Evolutionary conservation across 176 grass and related monocot genomes (phyloP), one percentile per base, ranked within the genome.

Genomic region (Eragrostis curvula): DNA sequence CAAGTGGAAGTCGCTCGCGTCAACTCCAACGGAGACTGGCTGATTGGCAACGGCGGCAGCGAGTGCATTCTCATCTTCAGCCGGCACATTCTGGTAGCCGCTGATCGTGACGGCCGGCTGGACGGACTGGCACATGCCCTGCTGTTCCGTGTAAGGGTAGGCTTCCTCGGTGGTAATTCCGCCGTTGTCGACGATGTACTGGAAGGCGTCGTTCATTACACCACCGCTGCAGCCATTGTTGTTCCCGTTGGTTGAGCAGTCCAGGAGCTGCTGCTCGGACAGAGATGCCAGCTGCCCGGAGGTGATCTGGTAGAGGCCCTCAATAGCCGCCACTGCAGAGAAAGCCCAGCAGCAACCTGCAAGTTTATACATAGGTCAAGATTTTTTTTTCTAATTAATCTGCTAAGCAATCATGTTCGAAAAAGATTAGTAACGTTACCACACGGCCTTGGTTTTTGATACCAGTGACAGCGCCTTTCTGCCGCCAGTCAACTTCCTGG

Each of bases 381-480:
- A n/a, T n/a, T n/a, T n/a, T n/a, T n/a, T n/a, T n/a, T n/a, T n/a
- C n/a, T n/a, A n/a, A n/a, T 36, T 36, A 36, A 36, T 2, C 32
- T 36, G 32, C n/a, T 36, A 36, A 36, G 2, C 4, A 36, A 36
- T 36, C 32, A 36, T 4, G 32, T 36, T 2, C 32, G 32, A n/a
- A 36, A 36, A 4, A 36, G 4, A 36, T 45, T 5, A 2, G 7
- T 1, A 16, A 15, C 60, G 14, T n/a, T 70, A 79, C 77, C 59
- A 25, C 77, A 80, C 21, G 8, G 0, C 58, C 59, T 80, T 80
- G 77, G 48, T 80, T 6, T 58, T 80, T 80, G 16, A 80, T n/a
- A 3, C 7, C 59, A 9, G 77, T 80, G 59, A 80, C 77, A 10
- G 77, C 77, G 13, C 77, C 77, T 30, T 68, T 15, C 17, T 46